Evolutionary conservation across 2,329 filamentous ascomycete species (phyloP), one percentile per base, ranked within the genome.

Genomic region (Apiospora hydei): DNA sequence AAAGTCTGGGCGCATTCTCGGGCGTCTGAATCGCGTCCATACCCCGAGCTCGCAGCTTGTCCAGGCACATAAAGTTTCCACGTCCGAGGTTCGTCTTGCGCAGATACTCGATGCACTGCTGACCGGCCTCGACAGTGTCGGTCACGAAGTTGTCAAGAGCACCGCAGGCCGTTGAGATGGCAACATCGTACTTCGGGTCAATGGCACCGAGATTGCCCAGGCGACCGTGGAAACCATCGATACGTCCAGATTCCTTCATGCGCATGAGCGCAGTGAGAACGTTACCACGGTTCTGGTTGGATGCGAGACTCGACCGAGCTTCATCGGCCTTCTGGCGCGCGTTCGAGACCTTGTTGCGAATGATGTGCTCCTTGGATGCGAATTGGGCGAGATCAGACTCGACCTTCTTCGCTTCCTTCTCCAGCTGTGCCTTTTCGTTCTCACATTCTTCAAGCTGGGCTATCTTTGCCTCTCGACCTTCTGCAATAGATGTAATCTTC

Each of bases 91-190:
- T 98, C 78, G 98, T 99, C 86, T 98, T 99, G 71, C 96, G 91
- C 16, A 99, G 88, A 79, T 99, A 96, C 80, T 98, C 96, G 75
- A 99, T 98, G 82, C 97, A 99, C 81, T 98, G 95, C 82, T 99
- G 96, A 75, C 95, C 96, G 72, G 95, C 94, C 78, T 98, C 96
- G 18, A 98, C 96, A 0, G 94, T 95, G 78, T 98, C 96, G 0
- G 97, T 97, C 13, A 99, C 96, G 82, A 99, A 95, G 80, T 98
- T 98, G 82, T 99, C 94, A 13, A 99, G 89, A 2, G 93, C 89
- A 66, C 94, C 92, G 77, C 96, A 98, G 14, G 96, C 97, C 0
- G 96, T 99, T 0, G 97, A 99, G 73, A 99, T 98, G n/a, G 96
- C 96, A 61, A 99, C 91, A 78, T 99, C 96, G 81, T 97, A 99